Percentiles rank a stretch among this genome's conserved stretches.
Conservation (phyloP, 2,329 filamentous ascomycete species). For the Ascochyta viciae-villosae region DNA sequence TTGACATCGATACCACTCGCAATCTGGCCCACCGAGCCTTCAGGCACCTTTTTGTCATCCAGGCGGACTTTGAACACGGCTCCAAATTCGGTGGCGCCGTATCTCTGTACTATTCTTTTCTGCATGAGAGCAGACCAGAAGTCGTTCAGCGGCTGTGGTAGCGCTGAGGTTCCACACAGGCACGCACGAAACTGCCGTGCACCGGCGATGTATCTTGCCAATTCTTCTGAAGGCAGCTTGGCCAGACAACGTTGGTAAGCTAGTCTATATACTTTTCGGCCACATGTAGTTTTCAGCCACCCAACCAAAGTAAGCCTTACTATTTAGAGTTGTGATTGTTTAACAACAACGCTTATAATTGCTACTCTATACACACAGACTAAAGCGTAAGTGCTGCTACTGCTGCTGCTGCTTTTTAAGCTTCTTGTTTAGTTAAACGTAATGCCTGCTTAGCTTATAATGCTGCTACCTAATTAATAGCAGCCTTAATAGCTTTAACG, state of each 20-base stretch:
- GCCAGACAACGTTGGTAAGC: slow-evolving; percentile 44
- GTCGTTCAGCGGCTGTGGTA: slow-evolving; percentile 59
- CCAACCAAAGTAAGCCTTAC: no score
- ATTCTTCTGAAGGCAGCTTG: slow-evolving; percentile 36
- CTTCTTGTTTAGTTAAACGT: no score
- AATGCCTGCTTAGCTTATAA: no score
- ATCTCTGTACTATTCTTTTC: slow-evolving; percentile 53
- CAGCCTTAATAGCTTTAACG: no score
- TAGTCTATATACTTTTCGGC: no score
- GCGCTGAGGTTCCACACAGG: slow-evolving; percentile 57
- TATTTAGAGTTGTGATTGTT: no score
- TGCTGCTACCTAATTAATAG: no score
- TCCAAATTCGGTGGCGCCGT: slow-evolving; percentile 55
- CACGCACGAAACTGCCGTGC: slow-evolving; percentile 52
- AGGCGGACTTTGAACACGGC: slow-evolving; percentile 53
- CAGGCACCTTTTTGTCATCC: slow-evolving; percentile 35
- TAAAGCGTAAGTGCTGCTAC: no score
- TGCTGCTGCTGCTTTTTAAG: no score
- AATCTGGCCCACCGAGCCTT: slow-evolving; percentile 47
- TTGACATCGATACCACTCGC: slow-evolving; percentile 51
- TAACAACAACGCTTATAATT: no score
- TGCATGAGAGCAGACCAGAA: slow-evolving; percentile 58
- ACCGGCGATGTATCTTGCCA: slow-evolving; percentile 53
- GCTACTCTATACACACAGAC: no score
- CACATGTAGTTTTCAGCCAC: no score